phyloP scores from a whole-genome alignment of 2,329 filamentous ascomycete genomes.

The Fusarium tanahbumbuense region DNA sequence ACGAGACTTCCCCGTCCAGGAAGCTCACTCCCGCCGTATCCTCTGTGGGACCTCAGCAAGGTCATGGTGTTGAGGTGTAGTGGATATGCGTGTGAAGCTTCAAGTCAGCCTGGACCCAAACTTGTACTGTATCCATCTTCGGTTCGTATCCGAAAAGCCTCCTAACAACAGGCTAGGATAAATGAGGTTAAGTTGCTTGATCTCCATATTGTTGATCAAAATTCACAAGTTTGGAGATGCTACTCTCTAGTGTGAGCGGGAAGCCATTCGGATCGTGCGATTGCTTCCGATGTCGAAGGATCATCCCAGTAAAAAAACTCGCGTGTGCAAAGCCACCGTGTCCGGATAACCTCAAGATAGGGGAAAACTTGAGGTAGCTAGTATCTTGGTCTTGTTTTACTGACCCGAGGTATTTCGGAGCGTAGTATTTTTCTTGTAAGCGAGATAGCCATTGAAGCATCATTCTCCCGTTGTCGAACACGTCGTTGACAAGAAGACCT shows the following conservation, averaged over 20 bases:
- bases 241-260: background rate
- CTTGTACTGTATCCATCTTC: slow-evolving; percentile 4
- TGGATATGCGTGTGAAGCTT: slow-evolving; percentile 16
- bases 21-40: slow-evolving; percentile 19
- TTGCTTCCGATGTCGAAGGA: slow-evolving; percentile 2
- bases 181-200: slow-evolving; percentile 7
- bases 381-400: background rate
- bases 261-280: slow-evolving; percentile 11
- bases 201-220: background rate
- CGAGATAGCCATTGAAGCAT: background rate
- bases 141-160: slow-evolving; percentile 30
- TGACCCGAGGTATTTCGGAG: slow-evolving; percentile 3
- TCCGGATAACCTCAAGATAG: slow-evolving; percentile 15
- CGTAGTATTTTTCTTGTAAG: background rate
- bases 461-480: background rate
- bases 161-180: background rate
- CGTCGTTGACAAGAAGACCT: background rate
- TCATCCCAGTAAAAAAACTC: slow-evolving; percentile 1
- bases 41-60: slow-evolving; percentile 17
- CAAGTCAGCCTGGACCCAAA: slow-evolving; percentile 19
- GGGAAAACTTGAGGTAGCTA: background rate
- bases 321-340: slow-evolving; percentile 12
- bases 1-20: slow-evolving; percentile 30
- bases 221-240: background rate
- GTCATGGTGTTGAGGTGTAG: slow-evolving; percentile 24